Conservation (phyloP, 2,329 filamentous ascomycete species). For the Pseudogymnoascus sp. region DNA sequence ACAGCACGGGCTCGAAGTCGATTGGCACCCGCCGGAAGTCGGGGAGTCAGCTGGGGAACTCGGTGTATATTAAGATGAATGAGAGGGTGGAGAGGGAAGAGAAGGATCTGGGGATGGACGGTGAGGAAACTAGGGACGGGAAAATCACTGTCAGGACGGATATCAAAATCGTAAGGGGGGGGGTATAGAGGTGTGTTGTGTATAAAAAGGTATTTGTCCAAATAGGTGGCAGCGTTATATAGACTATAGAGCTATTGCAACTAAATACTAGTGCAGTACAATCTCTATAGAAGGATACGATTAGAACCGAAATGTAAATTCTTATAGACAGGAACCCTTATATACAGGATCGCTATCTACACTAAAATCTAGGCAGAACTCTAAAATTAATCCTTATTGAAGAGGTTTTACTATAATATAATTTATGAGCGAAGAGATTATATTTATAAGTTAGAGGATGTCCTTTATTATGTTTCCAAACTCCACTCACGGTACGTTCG, state of each 20-base stretch:
- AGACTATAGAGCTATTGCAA: neutral
- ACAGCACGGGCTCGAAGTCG: conserved; percentile 1
- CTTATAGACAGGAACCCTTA: neutral
- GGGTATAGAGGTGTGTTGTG: neutral
- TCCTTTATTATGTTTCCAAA: neutral
- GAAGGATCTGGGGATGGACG: neutral
- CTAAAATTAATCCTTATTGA: no score
- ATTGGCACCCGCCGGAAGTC: neutral
- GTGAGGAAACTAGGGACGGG: neutral
- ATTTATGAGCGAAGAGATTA: no score
- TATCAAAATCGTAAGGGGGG: neutral
- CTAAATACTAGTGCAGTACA: neutral
- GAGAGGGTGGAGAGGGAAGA: conserved; percentile 10
- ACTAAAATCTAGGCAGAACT: no score
- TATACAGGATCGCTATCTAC: no score
- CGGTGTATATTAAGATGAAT: neutral
- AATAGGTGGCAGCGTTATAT: neutral
- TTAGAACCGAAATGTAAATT: neutral
- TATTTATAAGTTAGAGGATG: no score
- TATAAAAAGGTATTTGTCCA: neutral
- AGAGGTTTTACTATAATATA: no score
- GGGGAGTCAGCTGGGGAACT: conserved; percentile 10
- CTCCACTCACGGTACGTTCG: no score
- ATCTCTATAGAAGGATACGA: neutral
- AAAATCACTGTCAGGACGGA: neutral